A percentile compares a stretch with the other conserved stretches of the same genome.
Conservation (phyloP, 73 alveolate genomes). For the Paramecium caudatum region DNA sequence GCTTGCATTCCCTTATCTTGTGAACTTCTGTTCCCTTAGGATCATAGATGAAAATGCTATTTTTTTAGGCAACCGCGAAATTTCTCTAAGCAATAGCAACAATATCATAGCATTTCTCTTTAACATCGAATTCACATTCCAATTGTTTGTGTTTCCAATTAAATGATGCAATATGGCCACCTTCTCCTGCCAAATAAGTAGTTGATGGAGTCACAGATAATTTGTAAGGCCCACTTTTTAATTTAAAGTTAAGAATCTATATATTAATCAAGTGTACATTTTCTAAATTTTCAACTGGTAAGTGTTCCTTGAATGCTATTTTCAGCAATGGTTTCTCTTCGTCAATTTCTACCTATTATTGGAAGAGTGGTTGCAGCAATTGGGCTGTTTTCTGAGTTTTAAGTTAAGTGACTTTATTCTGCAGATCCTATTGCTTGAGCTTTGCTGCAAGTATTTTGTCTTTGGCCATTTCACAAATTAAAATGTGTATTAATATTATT, state of each 20-base stretch:
- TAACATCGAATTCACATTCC: conserved; percentile 89
- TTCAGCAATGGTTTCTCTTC: conserved; percentile 62
- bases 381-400: conserved; percentile 42
- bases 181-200: conserved; percentile 92
- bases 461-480: conserved; percentile 53
- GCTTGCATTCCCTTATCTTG: conserved; percentile 85
- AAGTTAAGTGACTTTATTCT: conserved; percentile 1
- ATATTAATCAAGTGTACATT: conserved; percentile 64
- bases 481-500: not conserved
- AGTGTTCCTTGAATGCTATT: not conserved
- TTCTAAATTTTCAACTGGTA: conserved; percentile 35
- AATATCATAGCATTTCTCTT: conserved; percentile 76
- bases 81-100: conserved; percentile 8
- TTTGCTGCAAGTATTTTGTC: conserved; percentile 46
- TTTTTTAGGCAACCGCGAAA: conserved; percentile 92
- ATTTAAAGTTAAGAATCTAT: conserved; percentile 84
- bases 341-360: conserved; percentile 14
- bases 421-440: not conserved
- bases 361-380: conserved; percentile 31
- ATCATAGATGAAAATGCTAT: conserved; percentile 92
- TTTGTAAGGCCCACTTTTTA: conserved; percentile 90
- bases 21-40: conserved; percentile 96
- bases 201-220: conserved; percentile 36
- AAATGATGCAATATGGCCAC: conserved; percentile 94
- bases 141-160: conserved; percentile 94